Evolutionary conservation across 139 green algal genomes (phyloP).

Genomic region (Trebouxia sp.): DNA sequence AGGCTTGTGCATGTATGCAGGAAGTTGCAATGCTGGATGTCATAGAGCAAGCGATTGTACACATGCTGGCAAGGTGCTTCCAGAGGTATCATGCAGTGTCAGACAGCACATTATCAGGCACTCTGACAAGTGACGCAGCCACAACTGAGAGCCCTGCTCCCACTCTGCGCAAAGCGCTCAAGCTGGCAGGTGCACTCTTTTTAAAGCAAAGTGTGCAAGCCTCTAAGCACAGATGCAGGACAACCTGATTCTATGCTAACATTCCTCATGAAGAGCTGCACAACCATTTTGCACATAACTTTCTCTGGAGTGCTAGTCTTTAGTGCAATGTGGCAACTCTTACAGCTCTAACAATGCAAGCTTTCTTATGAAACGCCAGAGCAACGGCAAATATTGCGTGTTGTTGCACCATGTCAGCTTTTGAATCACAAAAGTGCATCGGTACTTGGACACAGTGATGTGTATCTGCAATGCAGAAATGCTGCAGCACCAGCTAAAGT

Average conservation of each 20-base stretch:
- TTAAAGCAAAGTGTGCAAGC: too few relatives aligned
- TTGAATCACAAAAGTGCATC: too few relatives aligned
- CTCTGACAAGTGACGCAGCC: slow-evolving; percentile 40
- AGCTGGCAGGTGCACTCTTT: slow-evolving; percentile 39
- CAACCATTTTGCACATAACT: too few relatives aligned
- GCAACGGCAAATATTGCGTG: not conserved
- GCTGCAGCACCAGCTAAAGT: slow-evolving; percentile 29
- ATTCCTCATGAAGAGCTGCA: too few relatives aligned
- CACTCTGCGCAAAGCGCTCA: slow-evolving; percentile 42
- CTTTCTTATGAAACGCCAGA: not conserved
- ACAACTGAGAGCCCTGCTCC: slow-evolving; percentile 37
- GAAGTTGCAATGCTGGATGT: slow-evolving; percentile 48
- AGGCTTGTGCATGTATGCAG: slow-evolving; percentile 1
- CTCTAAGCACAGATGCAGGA: too few relatives aligned
- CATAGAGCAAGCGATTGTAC: slow-evolving; percentile 36
- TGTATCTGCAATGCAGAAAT: slow-evolving; percentile 17
- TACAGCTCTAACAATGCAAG: too few relatives aligned
- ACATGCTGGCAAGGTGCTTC: slow-evolving; percentile 47
- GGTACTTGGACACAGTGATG: too few relatives aligned
- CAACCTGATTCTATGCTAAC: too few relatives aligned
- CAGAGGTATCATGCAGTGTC: slow-evolving; percentile 53
- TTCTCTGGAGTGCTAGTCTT: too few relatives aligned
- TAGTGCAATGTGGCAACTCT: too few relatives aligned
- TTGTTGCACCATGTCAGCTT: too few relatives aligned
- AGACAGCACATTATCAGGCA: slow-evolving; percentile 39